Conservation (phyloP, 2,329 filamentous ascomycete genomes). For the Ophiostoma ulmi region DNA sequence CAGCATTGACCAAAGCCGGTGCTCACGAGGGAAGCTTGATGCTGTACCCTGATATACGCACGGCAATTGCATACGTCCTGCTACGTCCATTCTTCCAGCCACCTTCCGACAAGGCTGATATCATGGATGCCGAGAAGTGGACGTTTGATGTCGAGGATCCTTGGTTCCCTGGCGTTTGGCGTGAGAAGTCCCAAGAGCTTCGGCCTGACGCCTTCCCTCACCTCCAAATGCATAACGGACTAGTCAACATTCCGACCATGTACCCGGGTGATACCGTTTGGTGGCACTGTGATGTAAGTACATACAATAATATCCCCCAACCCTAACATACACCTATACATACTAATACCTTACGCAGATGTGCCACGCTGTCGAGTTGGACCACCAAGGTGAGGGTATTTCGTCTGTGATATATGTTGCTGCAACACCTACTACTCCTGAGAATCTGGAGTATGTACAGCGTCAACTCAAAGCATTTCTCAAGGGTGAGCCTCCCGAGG, state of each 20-base stretch:
- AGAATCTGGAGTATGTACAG: slow-evolving; percentile 22
- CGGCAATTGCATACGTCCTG: slow-evolving; percentile 38
- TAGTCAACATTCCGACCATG: slow-evolving; percentile 38
- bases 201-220: slow-evolving; percentile 38
- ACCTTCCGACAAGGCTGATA: slow-evolving; percentile 31
- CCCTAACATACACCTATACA: background rate
- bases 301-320: background rate
- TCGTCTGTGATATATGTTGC: slow-evolving; percentile 22
- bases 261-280: slow-evolving; percentile 36
- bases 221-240: slow-evolving; percentile 36
- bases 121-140: slow-evolving; percentile 38
- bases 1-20: slow-evolving; percentile 37
- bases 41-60: slow-evolving; percentile 38
- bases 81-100: slow-evolving; percentile 41
- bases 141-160: slow-evolving; percentile 31
- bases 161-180: slow-evolving; percentile 39
- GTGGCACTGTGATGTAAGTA: slow-evolving; percentile 26
- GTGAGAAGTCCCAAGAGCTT: slow-evolving; percentile 35
- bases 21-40: slow-evolving; percentile 37
- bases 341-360: slow-evolving; percentile 13
- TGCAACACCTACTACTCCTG: slow-evolving; percentile 22
- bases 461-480: slow-evolving; percentile 18
- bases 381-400: slow-evolving; percentile 19
- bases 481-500: slow-evolving; percentile 26
- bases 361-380: slow-evolving; percentile 25